Base-by-base conservation (phyloP, 306 rosid species). In the Sindora glabra region DNA sequence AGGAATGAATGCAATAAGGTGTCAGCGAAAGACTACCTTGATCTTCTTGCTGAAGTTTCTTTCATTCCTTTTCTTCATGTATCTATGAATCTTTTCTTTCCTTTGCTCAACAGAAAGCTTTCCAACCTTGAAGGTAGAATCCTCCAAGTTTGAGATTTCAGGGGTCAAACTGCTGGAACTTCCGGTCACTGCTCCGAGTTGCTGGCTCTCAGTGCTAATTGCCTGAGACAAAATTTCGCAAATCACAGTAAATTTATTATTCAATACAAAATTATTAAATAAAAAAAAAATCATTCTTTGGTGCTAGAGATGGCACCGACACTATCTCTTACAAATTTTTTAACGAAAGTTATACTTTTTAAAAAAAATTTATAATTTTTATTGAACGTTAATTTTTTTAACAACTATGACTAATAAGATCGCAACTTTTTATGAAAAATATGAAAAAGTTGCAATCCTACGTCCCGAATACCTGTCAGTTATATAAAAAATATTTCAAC, bases 1-100 rank as follows among this genome's bases (percentile, higher is more conserved):
- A 3, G 27, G 59, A 53, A 10, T 18, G n/a, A 53, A 54, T 53
- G 40, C 9, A n/a, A 32, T 17, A n/a, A 2, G 7, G 29, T 32
- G 32, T 18, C 7, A 8, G 41, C 11, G 34, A 47, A 13, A 15
- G 5, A 23, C 40, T 56, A 92, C 99, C 99, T 92, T 92, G 68
- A 92, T 92, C 75, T 92, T 92, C 86, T 92, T 92, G 86, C 94
- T 92, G 90, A 89, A 92, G 63, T 92, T 92, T 66, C 99, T 83
- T 66, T 92, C 95, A 45, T 80, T 82, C 68, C 99, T 81, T 64
- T 92, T 92, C 87, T 89, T 92, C 95, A 89, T 78, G 82, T 89
- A 92, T 80, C 99, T 86, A 66, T 82, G 88, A 71, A 92, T 89
- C 85, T 89, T 92, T 62, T 92, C 96, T 67, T 80, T 89, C 79